These are phyloP conservation scores for Sporothrix brasiliensis DNA, from an alignment of 2,329 filamentous ascomycete genomes.

Conservation along the genomic window DNA sequence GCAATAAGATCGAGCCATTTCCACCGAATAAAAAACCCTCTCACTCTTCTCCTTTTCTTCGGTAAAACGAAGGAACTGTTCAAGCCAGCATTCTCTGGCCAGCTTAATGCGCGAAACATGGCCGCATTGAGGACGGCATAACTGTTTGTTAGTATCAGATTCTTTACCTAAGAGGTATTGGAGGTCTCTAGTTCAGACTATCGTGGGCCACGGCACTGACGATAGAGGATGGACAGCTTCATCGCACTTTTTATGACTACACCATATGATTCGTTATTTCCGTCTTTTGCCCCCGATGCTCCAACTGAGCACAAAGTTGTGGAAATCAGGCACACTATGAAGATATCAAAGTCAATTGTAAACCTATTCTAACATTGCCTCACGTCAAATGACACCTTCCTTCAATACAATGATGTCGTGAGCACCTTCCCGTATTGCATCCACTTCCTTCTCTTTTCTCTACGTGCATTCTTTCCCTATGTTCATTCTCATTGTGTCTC, in stretches of 20 bases:
- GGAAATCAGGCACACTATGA: too few relatives aligned
- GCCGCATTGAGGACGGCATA: neutral
- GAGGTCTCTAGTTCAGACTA: neutral
- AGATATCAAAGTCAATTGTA: too few relatives aligned
- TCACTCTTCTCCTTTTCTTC: neutral
- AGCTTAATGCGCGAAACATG: neutral
- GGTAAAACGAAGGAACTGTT: neutral
- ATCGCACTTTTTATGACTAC: neutral
- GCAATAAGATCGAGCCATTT: neutral
- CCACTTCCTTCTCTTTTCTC: neutral
- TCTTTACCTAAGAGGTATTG: neutral
- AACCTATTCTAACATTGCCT: neutral
- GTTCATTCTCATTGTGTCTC: neutral
- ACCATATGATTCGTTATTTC: neutral
- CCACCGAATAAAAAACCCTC: neutral
- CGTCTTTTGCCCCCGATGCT: neutral
- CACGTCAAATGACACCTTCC: conserved; percentile 8
- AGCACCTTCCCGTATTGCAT: neutral
- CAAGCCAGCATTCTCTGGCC: neutral
- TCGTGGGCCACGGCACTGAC: neutral
- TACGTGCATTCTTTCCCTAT: neutral
- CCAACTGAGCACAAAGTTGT: too few relatives aligned
- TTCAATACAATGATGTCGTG: neutral
- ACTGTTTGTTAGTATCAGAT: neutral
- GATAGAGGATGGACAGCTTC: neutral